Percentiles rank a stretch among this genome's conserved stretches.
phyloP scores from a whole-genome alignment of 768 basidiomycete genomes.

The Mycena filopes region DNA sequence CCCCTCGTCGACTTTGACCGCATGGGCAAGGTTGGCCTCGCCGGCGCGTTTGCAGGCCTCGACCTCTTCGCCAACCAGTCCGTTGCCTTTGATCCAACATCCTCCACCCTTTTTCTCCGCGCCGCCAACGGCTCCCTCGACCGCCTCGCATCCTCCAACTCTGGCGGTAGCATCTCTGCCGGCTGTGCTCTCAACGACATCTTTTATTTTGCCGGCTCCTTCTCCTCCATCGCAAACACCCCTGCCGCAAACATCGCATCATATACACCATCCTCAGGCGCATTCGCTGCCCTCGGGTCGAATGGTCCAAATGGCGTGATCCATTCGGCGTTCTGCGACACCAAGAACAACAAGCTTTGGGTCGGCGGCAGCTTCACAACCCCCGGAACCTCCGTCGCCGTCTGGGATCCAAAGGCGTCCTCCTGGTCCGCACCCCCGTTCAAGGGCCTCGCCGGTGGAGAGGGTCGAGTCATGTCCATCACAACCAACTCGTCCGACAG shows the following conservation, averaged over 20 bases:
- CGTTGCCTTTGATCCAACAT: constrained; percentile 73
- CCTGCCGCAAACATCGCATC: constrained; percentile 79
- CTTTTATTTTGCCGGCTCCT: constrained; percentile 87
- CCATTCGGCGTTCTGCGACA: constrained; percentile 83
- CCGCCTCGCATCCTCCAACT: constrained; percentile 79
- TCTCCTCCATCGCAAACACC: constrained; percentile 73
- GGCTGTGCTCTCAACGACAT: constrained; percentile 76
- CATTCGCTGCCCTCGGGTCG: constrained; percentile 71
- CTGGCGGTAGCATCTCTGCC: constrained; percentile 80
- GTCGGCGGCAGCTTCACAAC: constrained; percentile 81
- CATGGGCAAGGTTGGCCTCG: constrained; percentile 92
- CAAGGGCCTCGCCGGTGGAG: constrained; percentile 78
- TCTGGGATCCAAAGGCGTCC: constrained; percentile 70
- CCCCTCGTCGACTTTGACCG: constrained; percentile 76
- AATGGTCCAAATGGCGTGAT: constrained; percentile 81
- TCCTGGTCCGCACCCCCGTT: constrained; percentile 87
- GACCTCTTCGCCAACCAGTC: constrained; percentile 74
- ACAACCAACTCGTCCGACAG: constrained; percentile 73
- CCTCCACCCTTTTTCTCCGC: constrained; percentile 78
- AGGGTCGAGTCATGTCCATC: constrained; percentile 79
- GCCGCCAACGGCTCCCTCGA: constrained; percentile 72
- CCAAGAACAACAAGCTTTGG: constrained; percentile 74
- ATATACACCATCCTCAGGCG: constrained; percentile 67
- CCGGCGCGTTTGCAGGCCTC: constrained; percentile 90
- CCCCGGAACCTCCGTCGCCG: constrained; percentile 72